Evolutionary conservation across 495 filamentous ascomycete species (phyloP).

Genomic region (Penicillium ucsense): DNA sequence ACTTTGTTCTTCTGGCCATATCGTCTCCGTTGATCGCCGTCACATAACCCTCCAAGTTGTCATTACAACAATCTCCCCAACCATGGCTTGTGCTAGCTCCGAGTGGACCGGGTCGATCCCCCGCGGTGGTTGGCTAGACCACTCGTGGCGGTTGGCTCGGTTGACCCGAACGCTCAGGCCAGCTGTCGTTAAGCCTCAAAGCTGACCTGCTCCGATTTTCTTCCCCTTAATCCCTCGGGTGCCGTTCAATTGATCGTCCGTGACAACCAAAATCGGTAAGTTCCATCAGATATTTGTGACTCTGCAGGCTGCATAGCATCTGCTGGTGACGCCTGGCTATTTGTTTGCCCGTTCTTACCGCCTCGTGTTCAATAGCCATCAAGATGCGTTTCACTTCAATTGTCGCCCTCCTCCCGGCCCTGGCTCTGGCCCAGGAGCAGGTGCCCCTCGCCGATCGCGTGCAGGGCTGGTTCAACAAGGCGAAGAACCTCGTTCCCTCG

Average conservation of each 20-base stretch:
- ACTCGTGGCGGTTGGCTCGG: slow-evolving; percentile 8
- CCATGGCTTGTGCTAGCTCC: neutral
- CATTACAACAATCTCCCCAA: no score
- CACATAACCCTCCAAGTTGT: no score
- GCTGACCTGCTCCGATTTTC: slow-evolving; percentile 3
- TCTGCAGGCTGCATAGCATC: neutral
- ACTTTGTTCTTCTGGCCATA: no score
- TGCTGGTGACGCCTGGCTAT: slow-evolving; percentile 3
- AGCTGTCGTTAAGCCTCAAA: slow-evolving; percentile 11
- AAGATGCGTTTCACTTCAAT: slow-evolving; percentile 63
- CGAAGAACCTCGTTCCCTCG: slow-evolving; percentile 49
- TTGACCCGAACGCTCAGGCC: slow-evolving; percentile 19
- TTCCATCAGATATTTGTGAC: neutral
- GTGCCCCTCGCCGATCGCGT: slow-evolving; percentile 59
- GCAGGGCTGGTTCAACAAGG: slow-evolving; percentile 54
- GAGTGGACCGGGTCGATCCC: slow-evolving; percentile 1
- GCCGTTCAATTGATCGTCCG: slow-evolving; percentile 4
- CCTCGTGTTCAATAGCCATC: slow-evolving; percentile 8
- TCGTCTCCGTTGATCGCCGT: no score
- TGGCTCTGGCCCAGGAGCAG: slow-evolving; percentile 67
- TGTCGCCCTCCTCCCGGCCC: slow-evolving; percentile 55
- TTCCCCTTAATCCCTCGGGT: slow-evolving; percentile 5
- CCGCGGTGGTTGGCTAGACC: neutral
- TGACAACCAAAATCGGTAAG: slow-evolving; percentile 3
- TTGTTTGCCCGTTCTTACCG: no score